Evolutionary conservation across 2,329 filamentous ascomycete genomes (phyloP), one percentile per base, ranked within the genome.

Genomic region (Pseudocercospora macadamiae): DNA sequence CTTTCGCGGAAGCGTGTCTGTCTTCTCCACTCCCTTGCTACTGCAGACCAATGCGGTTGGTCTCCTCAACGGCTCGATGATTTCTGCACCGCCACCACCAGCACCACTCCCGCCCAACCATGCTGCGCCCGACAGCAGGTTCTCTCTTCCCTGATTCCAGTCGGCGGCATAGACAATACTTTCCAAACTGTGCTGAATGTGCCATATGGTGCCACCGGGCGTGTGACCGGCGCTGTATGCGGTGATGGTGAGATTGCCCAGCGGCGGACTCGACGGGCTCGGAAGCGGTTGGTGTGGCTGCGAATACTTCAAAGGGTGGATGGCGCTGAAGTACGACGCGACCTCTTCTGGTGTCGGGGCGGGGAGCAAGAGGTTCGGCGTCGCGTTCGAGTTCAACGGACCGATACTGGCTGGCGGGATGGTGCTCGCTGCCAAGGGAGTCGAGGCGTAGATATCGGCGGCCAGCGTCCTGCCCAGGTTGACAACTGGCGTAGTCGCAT

Each of bases 101-200:
- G 25, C 45, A 1, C 45, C 45, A 14, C 45, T 32, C 3, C 91
- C 90, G 45, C 91, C 91, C 39, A 99, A 82, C 91, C 95, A 97
- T 23, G 93, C 92, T 19, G 95, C 95, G 63, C 93, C 93, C 0
- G 93, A 88, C 60, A 96, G 87, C 14, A 97, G 92, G 76, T 96
- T 96, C 73, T 99, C 95, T 66, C 91, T 86, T n/a, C 90, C 91
- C 76, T 97, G 93, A 68, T 97, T 97, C 95, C 95, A 99, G 71
- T 97, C 93, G 16, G 97, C 91, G 0, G 95, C 93, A 70, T 99
- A 97, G 1, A 99, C 93, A 39, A 99, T 93, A 0, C 93, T 97
- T 74, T 99, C 95, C 71, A 97, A 83, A 0, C 93, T 92, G 78
- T 97, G 92, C 70, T 97, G 93, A 64, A 99, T 93, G 70, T 97